Base-by-base conservation (phyloP, 2,329 filamentous ascomycete genomes). In the Arthrobotrys conoides region DNA sequence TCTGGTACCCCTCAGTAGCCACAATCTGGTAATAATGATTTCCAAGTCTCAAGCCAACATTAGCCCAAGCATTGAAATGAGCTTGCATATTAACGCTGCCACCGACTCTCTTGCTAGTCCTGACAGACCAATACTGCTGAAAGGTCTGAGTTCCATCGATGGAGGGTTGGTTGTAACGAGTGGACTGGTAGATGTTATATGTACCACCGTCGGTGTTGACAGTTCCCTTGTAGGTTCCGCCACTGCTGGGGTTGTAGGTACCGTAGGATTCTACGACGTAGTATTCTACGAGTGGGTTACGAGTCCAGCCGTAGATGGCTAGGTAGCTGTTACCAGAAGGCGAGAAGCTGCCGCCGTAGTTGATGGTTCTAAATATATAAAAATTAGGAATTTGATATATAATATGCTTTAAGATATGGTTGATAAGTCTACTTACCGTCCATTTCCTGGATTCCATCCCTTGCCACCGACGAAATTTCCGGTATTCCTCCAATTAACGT, bases 61-160 rank as follows among this genome's bases (percentile, higher is more conserved):
- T 84, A 16, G 82, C 82, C 88, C 88, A 89, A 3, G 87, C 87
- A 80, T 87, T 84, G 81, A 89, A 89, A 82, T 89, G 87, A 79
- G 85, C 86, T 27, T 82, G 84, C 1, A 85, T 85, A 41, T 85
- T 87, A 76, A 90, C 86, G 4, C 86, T 87, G 1, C 88, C 88
- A 63, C 85, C 84, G 20, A 85, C 84, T 48, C 87, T 85, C 85
- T 89, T 88, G 66, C 80, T 83, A 76, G 84, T 83, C 71, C 87
- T 85, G 16, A 89, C 86, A 20, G 85, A 87, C 87, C 86, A 88
- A 83, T 85, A 88, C 84, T 88, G 87, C 82, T 87, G 83, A 82
- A 88, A 88, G 67, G 86, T 88, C 63, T 81, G 80, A 27, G 86
- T 88, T 30, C 87, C 87, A 46, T 85, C 83, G 66, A 88, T 88